Evolutionary conservation across 768 basidiomycete genomes (phyloP).

Genomic region (Trametes sanguinea): DNA sequence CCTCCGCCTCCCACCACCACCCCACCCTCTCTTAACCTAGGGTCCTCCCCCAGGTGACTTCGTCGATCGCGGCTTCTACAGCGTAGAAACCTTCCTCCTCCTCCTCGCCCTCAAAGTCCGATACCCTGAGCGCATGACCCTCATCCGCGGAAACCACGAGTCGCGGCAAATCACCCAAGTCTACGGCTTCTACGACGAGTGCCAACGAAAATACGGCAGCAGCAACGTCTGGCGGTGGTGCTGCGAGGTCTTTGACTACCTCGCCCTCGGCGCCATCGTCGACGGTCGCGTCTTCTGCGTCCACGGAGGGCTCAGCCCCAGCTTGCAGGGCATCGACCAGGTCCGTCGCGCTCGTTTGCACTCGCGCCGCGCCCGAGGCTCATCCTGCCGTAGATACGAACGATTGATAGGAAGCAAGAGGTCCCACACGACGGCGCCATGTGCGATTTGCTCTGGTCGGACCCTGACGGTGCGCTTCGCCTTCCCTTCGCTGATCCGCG

Average conservation of each 20-base stretch:
- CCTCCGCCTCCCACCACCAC: background rate
- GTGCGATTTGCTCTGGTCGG: conserved; percentile 99
- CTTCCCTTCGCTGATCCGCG: background rate
- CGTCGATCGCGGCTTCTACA: conserved; percentile 97
- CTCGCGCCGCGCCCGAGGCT: background rate
- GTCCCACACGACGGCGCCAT: conserved; percentile 98
- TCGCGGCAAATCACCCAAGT: conserved; percentile 97
- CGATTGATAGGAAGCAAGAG: conserved; percentile 94
- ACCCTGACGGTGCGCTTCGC: conserved; percentile 78
- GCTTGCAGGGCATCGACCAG: conserved; percentile 85
- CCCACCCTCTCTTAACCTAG: conserved; percentile 3
- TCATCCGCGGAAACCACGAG: conserved; percentile 98
- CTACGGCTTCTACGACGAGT: conserved; percentile 95
- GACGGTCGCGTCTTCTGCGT: conserved; percentile 97
- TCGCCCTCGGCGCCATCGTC: conserved; percentile 93
- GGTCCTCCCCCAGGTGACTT: conserved; percentile 75
- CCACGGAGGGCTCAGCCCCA: conserved; percentile 94
- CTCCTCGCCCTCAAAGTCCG: conserved; percentile 95
- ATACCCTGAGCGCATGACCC: conserved; percentile 95
- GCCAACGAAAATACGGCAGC: conserved; percentile 92
- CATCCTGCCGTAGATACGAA: conserved; percentile 64
- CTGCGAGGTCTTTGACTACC: conserved; percentile 97
- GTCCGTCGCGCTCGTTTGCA: conserved; percentile 43
- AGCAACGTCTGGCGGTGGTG: conserved; percentile 98
- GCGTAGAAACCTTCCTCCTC: conserved; percentile 93